Base-by-base conservation (phyloP, 2,329 filamentous ascomycete species). In the Ophiostoma ulmi region DNA sequence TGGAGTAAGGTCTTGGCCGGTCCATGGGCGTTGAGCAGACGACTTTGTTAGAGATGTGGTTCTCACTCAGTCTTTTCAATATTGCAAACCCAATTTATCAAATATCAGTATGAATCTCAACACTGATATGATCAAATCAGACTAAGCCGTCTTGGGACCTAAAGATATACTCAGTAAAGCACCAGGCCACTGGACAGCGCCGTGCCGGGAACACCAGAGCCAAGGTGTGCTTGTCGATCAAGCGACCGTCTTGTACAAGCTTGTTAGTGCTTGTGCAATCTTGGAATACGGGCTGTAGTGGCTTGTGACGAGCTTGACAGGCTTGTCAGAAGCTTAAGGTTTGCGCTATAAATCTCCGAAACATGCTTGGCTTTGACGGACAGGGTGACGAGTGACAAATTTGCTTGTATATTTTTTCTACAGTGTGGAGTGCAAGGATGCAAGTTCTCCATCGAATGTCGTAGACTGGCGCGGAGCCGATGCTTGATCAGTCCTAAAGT, bases 1-100 rank as follows among this genome's bases (percentile, higher is more conserved):
- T 58, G 58, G 26, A 63, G 58, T 63, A 31, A 63, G 58, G 58
- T 63, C 58, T 63, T 26, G 58, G 58, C 58, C 14, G 52, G 52
- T 26, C 52, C 26, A 14, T 31, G 8, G 58, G 26, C 17, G 58
- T 20, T 17, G 13, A 58, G 8, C 5, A 17, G 44, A 58, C 52
- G n/a, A 5, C n/a, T 58, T 26, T 14, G 44, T 26, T 26, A 26
- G 10, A 22, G 14, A 63, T 20, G 58, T 3, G 3, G 26, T 20
- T 31, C 4, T 31, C 10, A n/a, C 4, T 31, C 10, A n/a, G 13
- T 14, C 13, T 58, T 1, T 31, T 31, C 22, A 20, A 17, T 48
- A 20, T 48, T 20, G 44, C 44, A 22, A 58, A 58, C n/a, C 11
- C 52, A 58, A 58, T 22, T 2, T 55, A 58, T 58, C 52, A 22